Evolutionary conservation across 2,329 filamentous ascomycete genomes (phyloP).

Genomic region (Aureobasidium sp.): DNA sequence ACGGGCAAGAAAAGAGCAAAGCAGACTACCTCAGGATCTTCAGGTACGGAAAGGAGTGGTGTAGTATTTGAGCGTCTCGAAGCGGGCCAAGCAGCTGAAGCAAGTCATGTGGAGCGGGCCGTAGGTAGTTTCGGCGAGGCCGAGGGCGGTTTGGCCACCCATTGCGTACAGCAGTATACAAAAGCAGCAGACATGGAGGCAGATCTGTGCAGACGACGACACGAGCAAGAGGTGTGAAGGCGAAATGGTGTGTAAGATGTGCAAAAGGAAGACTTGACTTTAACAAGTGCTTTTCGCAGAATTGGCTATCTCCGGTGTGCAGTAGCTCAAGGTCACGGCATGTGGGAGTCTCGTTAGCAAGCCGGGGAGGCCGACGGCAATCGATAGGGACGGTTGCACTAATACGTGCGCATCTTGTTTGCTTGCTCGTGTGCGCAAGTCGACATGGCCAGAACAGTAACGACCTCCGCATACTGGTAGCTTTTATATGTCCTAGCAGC

Average conservation of each 20-base stretch:
- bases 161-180: background rate
- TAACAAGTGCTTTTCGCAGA: background rate
- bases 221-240: background rate
- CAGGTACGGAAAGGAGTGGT: slow-evolving; percentile 5
- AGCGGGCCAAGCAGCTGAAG: background rate
- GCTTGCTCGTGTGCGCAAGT: background rate
- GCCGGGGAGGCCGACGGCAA: slow-evolving; percentile 1
- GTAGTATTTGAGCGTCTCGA: slow-evolving; percentile 1
- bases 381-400: background rate
- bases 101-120: slow-evolving; percentile 9
- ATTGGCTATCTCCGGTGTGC: background rate
- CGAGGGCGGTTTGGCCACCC: slow-evolving; percentile 10
- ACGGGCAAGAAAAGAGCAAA: background rate
- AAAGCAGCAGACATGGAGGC: background rate
- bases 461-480: background rate
- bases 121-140: background rate
- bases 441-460: background rate
- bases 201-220: background rate
- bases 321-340: background rate
- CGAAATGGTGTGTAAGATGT: background rate
- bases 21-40: background rate
- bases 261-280: background rate
- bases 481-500: background rate
- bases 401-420: background rate
- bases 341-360: background rate